Conservation (phyloP, 1,139 yeast genomes). For the Tardiomyces depauwii region DNA sequence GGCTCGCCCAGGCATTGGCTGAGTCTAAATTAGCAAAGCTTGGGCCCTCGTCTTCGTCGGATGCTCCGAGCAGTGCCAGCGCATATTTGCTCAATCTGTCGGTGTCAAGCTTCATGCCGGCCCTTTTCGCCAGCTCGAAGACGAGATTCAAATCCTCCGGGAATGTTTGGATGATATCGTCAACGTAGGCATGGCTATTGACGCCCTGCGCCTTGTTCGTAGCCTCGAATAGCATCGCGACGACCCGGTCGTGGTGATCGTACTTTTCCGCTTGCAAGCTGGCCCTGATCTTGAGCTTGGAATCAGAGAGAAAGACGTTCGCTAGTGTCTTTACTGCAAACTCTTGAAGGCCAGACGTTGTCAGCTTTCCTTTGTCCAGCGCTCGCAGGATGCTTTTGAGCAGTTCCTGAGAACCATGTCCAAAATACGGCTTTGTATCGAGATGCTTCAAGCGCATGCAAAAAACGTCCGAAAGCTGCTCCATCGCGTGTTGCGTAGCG, state of each 20-base stretch:
- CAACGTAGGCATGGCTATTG: neutral
- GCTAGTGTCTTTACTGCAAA: neutral
- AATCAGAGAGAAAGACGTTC: neutral
- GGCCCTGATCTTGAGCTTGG: neutral
- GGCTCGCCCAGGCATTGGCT: neutral
- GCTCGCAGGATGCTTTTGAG: neutral
- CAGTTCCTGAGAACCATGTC: neutral
- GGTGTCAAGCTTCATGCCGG: neutral
- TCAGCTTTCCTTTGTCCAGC: neutral
- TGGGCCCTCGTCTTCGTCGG: neutral
- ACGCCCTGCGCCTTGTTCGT: neutral
- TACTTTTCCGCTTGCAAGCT: neutral
- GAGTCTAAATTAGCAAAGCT: neutral
- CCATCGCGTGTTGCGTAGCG: neutral
- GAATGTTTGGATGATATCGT: neutral
- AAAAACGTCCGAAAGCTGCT: neutral
- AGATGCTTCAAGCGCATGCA: neutral
- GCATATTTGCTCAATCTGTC: neutral
- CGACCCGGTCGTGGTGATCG: neutral
- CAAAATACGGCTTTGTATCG: neutral
- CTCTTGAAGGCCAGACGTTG: neutral
- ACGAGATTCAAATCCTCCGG: neutral
- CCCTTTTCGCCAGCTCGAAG: neutral
- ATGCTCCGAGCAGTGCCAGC: neutral
- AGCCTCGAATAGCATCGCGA: neutral